Base-by-base conservation (phyloP, 257 asterid species). In the Misopates orontium region DNA sequence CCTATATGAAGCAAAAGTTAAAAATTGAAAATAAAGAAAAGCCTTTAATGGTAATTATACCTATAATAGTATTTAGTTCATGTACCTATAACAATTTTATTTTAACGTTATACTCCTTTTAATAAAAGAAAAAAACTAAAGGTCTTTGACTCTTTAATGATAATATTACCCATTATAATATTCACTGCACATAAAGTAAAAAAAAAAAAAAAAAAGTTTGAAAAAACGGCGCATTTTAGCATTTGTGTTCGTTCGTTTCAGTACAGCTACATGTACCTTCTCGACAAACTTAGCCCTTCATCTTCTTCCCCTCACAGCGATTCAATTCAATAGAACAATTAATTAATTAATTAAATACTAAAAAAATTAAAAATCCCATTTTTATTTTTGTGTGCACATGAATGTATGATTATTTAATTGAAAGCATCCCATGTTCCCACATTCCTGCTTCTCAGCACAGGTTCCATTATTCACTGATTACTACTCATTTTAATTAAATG, bases 381-480 rank as follows among this genome's bases (percentile, higher is more conserved):
- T 40, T 42, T 56, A 70, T 64, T 62, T 28, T 28, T 28, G 4
- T 28, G 4, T 28, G 36, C 83, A 73, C 77, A 76, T 81, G 80
- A 78, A 74, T 64, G 73, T 25, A 25, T 41, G 20, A 60, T 42
- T 77, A 68, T 64, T 80, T 67, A 39, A 80, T 55, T 72, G 67
- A 44, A 56, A 25, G 42, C 78, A 66, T 71, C 81, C 71, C 88
- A 79, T 72, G 86, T 80, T 78, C 36, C 77, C 77, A 75, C 78
- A 75, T 70, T 69, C 85, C 72, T 56, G 66, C 73, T 55, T 65
- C 64, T 67, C 54, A 39, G 25, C 72, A 69, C 75, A 72, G 80
- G 75, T 82, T 69, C 69, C 74, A 64, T 72, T 69, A 60, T 82
- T 66, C 68, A 66, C 55, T 69, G 13, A 48, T 59, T 36, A 58